Evolutionary conservation across 805 yeast genomes (phyloP).

Genomic region (Lachancea thermotolerans): DNA sequence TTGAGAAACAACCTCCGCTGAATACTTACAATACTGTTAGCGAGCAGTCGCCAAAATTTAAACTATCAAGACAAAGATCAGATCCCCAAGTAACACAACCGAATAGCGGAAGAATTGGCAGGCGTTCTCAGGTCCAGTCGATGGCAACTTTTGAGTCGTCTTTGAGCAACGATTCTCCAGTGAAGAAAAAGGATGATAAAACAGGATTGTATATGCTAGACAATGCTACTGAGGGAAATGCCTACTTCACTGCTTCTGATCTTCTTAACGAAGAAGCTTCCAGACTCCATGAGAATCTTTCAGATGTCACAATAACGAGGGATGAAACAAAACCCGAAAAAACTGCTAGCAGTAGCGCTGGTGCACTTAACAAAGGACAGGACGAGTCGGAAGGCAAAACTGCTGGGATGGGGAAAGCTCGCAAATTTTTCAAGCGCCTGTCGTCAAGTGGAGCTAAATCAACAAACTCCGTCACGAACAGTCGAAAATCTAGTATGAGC

Average conservation of each 20-base stretch:
- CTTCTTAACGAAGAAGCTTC: constrained; percentile 11
- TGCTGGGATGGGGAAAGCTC: constrained; percentile 9
- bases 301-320: not conserved
- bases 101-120: not conserved
- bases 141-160: constrained; percentile 21
- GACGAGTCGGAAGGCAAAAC: not conserved
- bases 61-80: not conserved
- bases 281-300: not conserved
- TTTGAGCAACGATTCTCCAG: constrained; percentile 21
- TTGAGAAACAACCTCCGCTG: not conserved
- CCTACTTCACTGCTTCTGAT: constrained; percentile 28
- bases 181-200: constrained; percentile 17
- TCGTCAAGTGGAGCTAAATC: constrained; percentile 7
- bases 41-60: not conserved
- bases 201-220: constrained; percentile 24
- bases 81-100: not conserved
- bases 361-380: not conserved
- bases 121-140: constrained; percentile 14
- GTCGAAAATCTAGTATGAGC: constrained; percentile 4
- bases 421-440: constrained; percentile 11
- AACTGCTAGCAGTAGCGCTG: not conserved
- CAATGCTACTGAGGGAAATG: constrained; percentile 22
- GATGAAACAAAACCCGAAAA: not conserved
- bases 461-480: not conserved
- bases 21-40: not conserved